Evolutionary conservation across 2,329 filamentous ascomycete genomes (phyloP), one percentile per base, ranked within the genome.

Genomic region (Didymella pinodella): DNA sequence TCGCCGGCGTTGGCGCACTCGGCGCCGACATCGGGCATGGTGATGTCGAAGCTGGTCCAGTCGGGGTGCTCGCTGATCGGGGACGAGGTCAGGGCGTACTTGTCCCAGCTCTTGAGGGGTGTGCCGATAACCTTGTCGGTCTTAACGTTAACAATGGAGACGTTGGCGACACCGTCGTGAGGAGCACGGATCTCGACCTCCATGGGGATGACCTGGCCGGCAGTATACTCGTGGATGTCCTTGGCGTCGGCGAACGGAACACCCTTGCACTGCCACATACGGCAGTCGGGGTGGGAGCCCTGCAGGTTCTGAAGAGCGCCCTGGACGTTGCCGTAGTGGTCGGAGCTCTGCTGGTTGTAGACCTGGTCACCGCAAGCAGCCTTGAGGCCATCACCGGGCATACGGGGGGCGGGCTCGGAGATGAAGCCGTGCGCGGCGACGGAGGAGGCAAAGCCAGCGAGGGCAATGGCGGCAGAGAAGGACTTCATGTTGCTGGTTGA

Each of bases 271-370:
- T 84, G 79, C 79, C 80, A 85, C 67, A 85, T 76, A 66, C 84
- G 76, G 72, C 84, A 86, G 76, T 84, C 83, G 56, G 66, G 66
- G 74, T 85, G 82, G 63, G 71, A 66, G 31, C 68, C 68, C 59
- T 71, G 56, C 54, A 71, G 69, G 80, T 81, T 77, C 70, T 85
- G 82, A 43, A 84, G 77, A 63, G 84, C 77, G 57, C 81, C 81
- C 73, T 87, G 85, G 63, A 87, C 75, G 73, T 86, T 87, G 65
- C 84, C 84, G 72, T 83, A 83, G 71, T 81, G 78, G 78, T 86
- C 84, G 16, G 81, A 78, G 34, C 64, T 62, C 75, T 85, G 81
- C 76, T 83, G 83, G 78, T 79, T 79, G 75, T 79, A 81, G 67
- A 85, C 80, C 73, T 86, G 84, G 61, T 81, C 68, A 54, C 85